Evolutionary conservation across 2,329 filamentous ascomycete species (phyloP).

Genomic region (Dothiorella sarmentorum): DNA sequence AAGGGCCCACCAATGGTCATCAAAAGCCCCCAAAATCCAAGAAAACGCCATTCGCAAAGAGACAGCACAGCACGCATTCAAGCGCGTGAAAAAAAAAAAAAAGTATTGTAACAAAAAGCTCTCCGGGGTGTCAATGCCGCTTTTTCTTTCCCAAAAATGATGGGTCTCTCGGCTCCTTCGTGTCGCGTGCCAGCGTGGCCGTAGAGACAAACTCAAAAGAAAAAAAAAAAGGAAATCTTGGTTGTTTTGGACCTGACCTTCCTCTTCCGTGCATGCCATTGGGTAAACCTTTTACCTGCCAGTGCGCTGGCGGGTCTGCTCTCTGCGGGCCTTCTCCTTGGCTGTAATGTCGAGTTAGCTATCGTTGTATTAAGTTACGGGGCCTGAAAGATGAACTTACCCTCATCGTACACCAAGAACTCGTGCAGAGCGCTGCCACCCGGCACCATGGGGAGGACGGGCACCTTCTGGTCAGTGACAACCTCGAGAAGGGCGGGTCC

Average conservation of each 20-base stretch:
- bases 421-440: conserved; percentile 84
- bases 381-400: conserved; percentile 44
- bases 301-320: conserved; percentile 63
- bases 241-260: background rate
- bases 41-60: background rate
- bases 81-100: background rate
- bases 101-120: background rate
- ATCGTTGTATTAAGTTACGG: background rate
- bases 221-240: background rate
- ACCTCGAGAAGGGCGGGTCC: conserved; percentile 94
- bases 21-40: background rate
- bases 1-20: too few species aligned
- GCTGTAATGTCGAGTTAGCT: conserved; percentile 39
- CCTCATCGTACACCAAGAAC: conserved; percentile 83
- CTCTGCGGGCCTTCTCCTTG: conserved; percentile 65
- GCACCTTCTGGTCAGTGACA: conserved; percentile 82
- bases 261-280: background rate
- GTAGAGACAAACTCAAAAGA: background rate
- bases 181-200: background rate
- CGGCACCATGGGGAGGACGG: conserved; percentile 97
- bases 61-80: background rate
- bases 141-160: background rate
- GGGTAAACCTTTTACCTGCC: conserved; percentile 22
- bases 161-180: background rate
- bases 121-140: conserved; percentile 3